phyloP scores from a whole-genome alignment of 768 basidiomycete species.

The Leccinum disarticulatum region DNA sequence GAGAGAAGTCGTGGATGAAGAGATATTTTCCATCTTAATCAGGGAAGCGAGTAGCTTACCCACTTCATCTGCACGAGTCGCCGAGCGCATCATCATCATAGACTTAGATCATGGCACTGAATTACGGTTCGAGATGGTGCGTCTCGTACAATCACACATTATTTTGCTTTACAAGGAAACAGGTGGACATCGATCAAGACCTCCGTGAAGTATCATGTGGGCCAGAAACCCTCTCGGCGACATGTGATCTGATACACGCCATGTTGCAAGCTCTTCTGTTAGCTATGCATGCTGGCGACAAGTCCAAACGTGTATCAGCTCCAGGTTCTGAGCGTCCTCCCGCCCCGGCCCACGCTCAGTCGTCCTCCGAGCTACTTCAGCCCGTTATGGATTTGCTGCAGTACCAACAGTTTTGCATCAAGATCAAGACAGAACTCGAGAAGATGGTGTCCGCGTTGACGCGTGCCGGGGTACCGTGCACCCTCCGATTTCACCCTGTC shows the following conservation, averaged over 20 bases:
- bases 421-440: conserved; percentile 57
- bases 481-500: conserved; percentile 59
- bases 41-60: conserved; percentile 75
- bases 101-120: conserved; percentile 73
- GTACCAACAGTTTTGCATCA: conserved; percentile 71
- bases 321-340: conserved; percentile 29
- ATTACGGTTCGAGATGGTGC: conserved; percentile 71
- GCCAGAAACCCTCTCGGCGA: conserved; percentile 28
- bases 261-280: conserved; percentile 64
- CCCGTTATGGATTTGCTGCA: conserved; percentile 79
- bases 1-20: conserved; percentile 74
- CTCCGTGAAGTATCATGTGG: conserved; percentile 9
- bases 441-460: conserved; percentile 49
- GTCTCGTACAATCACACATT: conserved; percentile 19
- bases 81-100: conserved; percentile 73
- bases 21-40: conserved; percentile 73
- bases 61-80: conserved; percentile 73
- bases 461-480: conserved; percentile 53
- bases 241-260: conserved; percentile 69
- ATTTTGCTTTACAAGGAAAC: conserved; percentile 6
- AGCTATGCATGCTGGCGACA: conserved; percentile 53
- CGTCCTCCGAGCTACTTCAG: conserved; percentile 57
- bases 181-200: conserved; percentile 37
- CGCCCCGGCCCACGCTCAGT: background rate
- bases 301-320: conserved; percentile 38